phyloP scores from a whole-genome alignment of 2,329 filamentous ascomycete species.

The Cadophora sp. region DNA sequence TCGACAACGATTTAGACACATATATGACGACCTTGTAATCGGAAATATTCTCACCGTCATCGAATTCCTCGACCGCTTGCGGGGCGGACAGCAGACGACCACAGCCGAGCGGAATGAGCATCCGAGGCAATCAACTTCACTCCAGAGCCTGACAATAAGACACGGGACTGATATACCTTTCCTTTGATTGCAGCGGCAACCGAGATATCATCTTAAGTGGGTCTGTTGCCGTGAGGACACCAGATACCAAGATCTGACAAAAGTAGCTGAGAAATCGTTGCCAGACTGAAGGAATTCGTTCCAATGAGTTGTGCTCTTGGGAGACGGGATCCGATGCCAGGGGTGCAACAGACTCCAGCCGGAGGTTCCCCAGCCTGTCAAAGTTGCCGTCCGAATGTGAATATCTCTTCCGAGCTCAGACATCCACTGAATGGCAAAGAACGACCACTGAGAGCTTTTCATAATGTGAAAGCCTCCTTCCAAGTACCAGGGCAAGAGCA shows the following conservation, averaged over 20 bases:
- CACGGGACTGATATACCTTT: background rate
- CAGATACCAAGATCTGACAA: background rate
- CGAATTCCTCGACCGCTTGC: background rate
- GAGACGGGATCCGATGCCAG: too few relatives aligned
- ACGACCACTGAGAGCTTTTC: background rate
- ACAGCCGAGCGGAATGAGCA: background rate
- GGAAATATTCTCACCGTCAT: background rate
- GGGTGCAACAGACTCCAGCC: too few relatives aligned
- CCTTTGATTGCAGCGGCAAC: background rate
- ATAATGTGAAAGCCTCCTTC: background rate
- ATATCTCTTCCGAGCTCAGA: too few relatives aligned
- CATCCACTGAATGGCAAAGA: too few relatives aligned
- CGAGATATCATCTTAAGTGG: background rate
- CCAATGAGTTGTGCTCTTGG: too few relatives aligned
- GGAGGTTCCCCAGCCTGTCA: too few relatives aligned
- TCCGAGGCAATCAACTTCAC: background rate
- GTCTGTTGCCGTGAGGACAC: background rate
- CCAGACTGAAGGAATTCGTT: too few relatives aligned
- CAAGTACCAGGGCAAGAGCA: background rate
- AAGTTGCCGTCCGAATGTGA: too few relatives aligned
- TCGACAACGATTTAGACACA: background rate
- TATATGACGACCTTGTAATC: background rate
- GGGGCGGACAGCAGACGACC: background rate
- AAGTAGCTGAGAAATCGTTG: background rate
- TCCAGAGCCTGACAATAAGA: background rate